Evolutionary conservation across 257 asterid genomes (phyloP).

Genomic region (Capsicum pubescens): DNA sequence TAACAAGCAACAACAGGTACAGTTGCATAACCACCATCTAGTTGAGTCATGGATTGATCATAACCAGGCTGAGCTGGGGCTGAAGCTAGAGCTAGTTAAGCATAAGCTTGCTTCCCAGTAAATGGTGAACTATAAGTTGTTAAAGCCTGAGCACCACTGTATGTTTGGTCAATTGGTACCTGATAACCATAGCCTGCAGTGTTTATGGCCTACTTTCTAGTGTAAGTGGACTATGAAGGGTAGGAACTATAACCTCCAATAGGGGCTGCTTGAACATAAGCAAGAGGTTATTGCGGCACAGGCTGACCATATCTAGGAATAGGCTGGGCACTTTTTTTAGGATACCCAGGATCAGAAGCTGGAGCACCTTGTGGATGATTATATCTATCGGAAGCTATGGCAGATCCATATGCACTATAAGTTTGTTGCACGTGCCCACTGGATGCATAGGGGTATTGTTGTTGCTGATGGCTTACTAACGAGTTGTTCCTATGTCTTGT

Average conservation of each 20-base stretch:
- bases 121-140: conserved; percentile 57
- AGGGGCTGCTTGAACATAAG: conserved; percentile 61
- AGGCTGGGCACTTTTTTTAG: conserved; percentile 67
- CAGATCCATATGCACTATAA: conserved; percentile 68
- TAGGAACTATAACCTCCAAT: conserved; percentile 72
- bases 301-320: conserved; percentile 74
- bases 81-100: conserved; percentile 62
- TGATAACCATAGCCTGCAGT: conserved; percentile 75
- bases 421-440: conserved; percentile 65
- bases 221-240: conserved; percentile 73
- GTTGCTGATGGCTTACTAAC: conserved; percentile 67
- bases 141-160: conserved; percentile 51
- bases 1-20: conserved; percentile 55
- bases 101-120: conserved; percentile 64
- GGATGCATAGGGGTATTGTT: conserved; percentile 68
- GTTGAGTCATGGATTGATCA: conserved; percentile 60
- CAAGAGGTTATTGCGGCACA: conserved; percentile 59
- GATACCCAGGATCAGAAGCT: conserved; percentile 63
- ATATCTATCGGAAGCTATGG: conserved; percentile 64
- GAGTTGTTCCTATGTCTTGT: too few species aligned
- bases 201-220: conserved; percentile 64
- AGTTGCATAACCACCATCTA: conserved; percentile 75
- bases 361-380: conserved; percentile 55
- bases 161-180: conserved; percentile 60
- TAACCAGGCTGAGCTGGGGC: conserved; percentile 64